Base-by-base conservation (phyloP, 345 rosid genomes). In the Angophora floribunda region DNA sequence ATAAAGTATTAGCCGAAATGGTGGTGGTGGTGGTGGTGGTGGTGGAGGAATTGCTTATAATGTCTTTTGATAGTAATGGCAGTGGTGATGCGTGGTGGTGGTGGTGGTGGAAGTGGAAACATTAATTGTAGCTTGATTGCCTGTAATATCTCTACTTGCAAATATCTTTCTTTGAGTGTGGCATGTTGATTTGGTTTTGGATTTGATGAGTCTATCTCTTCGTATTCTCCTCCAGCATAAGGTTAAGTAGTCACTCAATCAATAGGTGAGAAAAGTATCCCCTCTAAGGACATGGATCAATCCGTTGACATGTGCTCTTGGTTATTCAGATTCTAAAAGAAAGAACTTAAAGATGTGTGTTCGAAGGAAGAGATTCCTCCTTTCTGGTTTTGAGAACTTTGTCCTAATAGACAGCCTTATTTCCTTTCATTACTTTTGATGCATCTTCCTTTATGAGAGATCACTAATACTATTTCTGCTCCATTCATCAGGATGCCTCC, bases 401-500 rank as follows among this genome's bases (percentile, higher is more conserved):
- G 22, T 24, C 13, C 65, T 2, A 24, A 5, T 24, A 24, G 65
- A 57, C 65, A 57, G n/a, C 3, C 6, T 24, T 57, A 2, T 57
- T 57, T 57, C 10, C 4, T 1, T 52, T 52, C 55, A 52, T 52
- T 52, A 13, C 53, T 52, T 52, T 52, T 52, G 59, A 65, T 87
- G 47, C 50, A 61, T 51, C 53, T 8, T 2, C 28, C 28, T 67
- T 36, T 11, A 50, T 13, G 85, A 49, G 41, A 61, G 88, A 45
- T 79, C 26, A 47, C 80, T 89, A 24, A 84, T 84, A 52, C 87
- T 87, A 85, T 51, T 86, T 50, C 17, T 65, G 6, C 55, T 51
- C 22, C 21, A 44, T 41, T 87, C 78, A 6, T 24, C 90, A 96
- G 99, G 99, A 94, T 87, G 96, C 99, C 85, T 93, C 95, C 5